These are phyloP conservation scores for Phytophthora citricola DNA, from an alignment of 352 stramenopile genomes.

Conservation along the genomic window DNA sequence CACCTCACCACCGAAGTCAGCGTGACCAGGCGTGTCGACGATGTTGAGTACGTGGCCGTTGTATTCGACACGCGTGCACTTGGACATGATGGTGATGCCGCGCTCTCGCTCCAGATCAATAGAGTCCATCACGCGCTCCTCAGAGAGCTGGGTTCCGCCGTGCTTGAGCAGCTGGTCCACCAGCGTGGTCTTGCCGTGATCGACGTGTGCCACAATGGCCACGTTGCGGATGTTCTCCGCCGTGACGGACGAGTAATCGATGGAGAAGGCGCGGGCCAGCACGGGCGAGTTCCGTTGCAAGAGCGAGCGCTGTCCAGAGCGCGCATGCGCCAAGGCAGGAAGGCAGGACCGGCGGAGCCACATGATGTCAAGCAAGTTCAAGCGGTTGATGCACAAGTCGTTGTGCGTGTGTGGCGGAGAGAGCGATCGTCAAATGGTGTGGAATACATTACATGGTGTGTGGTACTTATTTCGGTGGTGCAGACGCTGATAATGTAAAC, in stretches of 20 bases:
- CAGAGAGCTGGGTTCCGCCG: slow-evolving; percentile 87
- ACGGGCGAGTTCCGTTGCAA: slow-evolving; percentile 36
- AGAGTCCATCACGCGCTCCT: slow-evolving; percentile 98
- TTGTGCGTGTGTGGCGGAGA: slow-evolving; percentile 4
- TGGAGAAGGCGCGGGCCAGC: slow-evolving; percentile 54
- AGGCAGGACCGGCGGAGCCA: slow-evolving; percentile 66
- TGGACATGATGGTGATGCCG: slow-evolving; percentile 99
- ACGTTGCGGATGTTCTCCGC: slow-evolving; percentile 87
- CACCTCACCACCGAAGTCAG: slow-evolving; percentile 99
- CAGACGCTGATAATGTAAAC: not conserved
- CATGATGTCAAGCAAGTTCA: slow-evolving; percentile 44
- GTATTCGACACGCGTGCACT: slow-evolving; percentile 97
- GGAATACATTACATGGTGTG: not conserved
- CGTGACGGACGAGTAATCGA: slow-evolving; percentile 41
- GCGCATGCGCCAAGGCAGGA: slow-evolving; percentile 47
- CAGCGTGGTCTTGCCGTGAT: slow-evolving; percentile 99
- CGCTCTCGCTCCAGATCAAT: slow-evolving; percentile 98
- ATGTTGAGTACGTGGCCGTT: slow-evolving; percentile 96
- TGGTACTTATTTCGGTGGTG: slow-evolving; percentile 16
- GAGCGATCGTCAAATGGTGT: not conserved
- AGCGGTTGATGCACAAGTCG: slow-evolving; percentile 5
- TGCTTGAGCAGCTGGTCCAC: slow-evolving; percentile 98
- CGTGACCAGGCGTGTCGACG: slow-evolving; percentile 98
- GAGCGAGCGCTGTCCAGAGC: slow-evolving; percentile 38
- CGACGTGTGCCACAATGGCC: slow-evolving; percentile 95